These are phyloP conservation scores for Nyssa sinensis DNA, from an alignment of 148 eudicot genomes.

Conservation along the genomic window DNA sequence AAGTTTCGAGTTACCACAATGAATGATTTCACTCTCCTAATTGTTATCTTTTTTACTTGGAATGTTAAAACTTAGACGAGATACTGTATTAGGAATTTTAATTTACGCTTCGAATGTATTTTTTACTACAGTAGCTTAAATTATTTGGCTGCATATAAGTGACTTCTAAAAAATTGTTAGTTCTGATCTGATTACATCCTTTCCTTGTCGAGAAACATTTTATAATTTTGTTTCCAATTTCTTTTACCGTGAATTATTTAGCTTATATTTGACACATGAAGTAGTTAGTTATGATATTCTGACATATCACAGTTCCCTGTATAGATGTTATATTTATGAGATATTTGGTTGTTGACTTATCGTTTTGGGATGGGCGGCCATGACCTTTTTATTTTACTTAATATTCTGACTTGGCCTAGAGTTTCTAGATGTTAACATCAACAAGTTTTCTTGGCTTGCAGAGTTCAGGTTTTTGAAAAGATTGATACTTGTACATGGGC, in stretches of 20 bases:
- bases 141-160: background rate
- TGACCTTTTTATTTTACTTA: background rate
- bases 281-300: background rate
- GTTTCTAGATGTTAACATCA: slow-evolving; percentile 11
- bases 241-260: background rate
- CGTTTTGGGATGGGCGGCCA: background rate
- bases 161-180: background rate
- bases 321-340: too few relatives aligned
- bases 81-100: background rate
- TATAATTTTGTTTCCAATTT: background rate
- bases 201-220: background rate
- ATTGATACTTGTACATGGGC: slow-evolving; percentile 96
- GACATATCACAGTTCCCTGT: too few relatives aligned
- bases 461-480: slow-evolving; percentile 89
- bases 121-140: background rate
- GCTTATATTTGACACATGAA: background rate
- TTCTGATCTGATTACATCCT: background rate
- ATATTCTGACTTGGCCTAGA: background rate
- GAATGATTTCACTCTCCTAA: background rate
- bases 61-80: background rate
- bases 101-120: background rate
- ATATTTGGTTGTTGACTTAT: too few relatives aligned
- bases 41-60: background rate
- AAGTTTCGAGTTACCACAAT: background rate
- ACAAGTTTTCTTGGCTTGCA: slow-evolving; percentile 36